These are phyloP conservation scores for Agaricus blazei DNA, from an alignment of 768 basidiomycete species.

Conservation along the genomic window DNA sequence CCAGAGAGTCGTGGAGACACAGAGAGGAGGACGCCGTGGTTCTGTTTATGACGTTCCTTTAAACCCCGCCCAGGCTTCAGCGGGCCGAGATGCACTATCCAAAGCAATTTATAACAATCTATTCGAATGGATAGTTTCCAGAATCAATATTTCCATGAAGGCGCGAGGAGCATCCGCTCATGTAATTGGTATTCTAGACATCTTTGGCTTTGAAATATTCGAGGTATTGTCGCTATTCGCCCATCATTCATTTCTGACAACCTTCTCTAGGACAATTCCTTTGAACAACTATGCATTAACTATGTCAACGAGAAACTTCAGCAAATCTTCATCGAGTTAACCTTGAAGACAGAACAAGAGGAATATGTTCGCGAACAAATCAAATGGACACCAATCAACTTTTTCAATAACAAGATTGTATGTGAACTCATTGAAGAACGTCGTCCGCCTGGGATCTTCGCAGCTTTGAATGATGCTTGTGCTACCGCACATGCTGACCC, in stretches of 20 bases:
- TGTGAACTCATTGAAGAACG: slow-evolving; percentile 98
- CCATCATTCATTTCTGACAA: neutral
- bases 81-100: slow-evolving; percentile 87
- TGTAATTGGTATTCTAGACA: slow-evolving; percentile 95
- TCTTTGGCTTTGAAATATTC: slow-evolving; percentile 99
- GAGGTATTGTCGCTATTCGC: slow-evolving; percentile 44
- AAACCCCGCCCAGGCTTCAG: slow-evolving; percentile 85
- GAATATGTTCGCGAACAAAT: slow-evolving; percentile 98
- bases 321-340: slow-evolving; percentile 98
- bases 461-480: slow-evolving; percentile 97
- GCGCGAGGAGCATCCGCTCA: slow-evolving; percentile 67
- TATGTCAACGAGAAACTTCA: slow-evolving; percentile 99
- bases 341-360: slow-evolving; percentile 98
- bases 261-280: slow-evolving; percentile 77
- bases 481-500: slow-evolving; percentile 99
- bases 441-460: slow-evolving; percentile 95
- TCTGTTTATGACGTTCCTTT: slow-evolving; percentile 96
- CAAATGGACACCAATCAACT: slow-evolving; percentile 99
- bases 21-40: slow-evolving; percentile 86
- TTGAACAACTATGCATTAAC: slow-evolving; percentile 99
- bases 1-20: slow-evolving; percentile 84
- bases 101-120: slow-evolving; percentile 98
- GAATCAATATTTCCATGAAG: slow-evolving; percentile 96
- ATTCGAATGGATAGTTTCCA: slow-evolving; percentile 98
- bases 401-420: slow-evolving; percentile 97